Percentiles rank a stretch among this genome's conserved stretches.
Conservation (phyloP, 2,329 filamentous ascomycete genomes). For the Talaromyces pinophilus region DNA sequence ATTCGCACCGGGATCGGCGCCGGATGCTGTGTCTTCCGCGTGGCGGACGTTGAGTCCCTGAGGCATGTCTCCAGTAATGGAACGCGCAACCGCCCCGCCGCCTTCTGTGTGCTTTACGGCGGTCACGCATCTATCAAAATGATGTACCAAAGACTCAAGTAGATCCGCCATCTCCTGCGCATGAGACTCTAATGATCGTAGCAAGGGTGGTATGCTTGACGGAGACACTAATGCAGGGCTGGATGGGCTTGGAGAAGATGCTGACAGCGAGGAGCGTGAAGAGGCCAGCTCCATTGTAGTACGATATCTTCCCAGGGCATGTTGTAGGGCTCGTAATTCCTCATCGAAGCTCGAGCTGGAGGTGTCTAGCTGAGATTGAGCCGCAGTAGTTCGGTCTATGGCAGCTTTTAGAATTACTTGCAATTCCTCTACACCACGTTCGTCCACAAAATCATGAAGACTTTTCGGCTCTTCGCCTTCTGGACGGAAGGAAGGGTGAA, state of each 20-base stretch:
- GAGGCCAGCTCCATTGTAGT: slow-evolving; percentile 42
- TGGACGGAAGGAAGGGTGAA: slow-evolving; percentile 59
- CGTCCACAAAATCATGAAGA: slow-evolving; percentile 68
- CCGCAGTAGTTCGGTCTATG: slow-evolving; percentile 61
- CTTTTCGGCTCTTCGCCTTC: slow-evolving; percentile 53
- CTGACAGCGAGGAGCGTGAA: slow-evolving; percentile 39
- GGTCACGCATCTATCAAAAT: slow-evolving; percentile 91
- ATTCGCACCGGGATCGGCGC: slow-evolving; percentile 37
- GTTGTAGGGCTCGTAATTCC: slow-evolving; percentile 67
- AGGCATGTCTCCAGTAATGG: slow-evolving; percentile 63
- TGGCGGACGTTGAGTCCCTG: slow-evolving; percentile 50
- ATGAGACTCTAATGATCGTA: slow-evolving; percentile 68
- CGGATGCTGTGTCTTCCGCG: slow-evolving; percentile 36
- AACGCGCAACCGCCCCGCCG: slow-evolving; percentile 68
- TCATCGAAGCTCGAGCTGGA: slow-evolving; percentile 69
- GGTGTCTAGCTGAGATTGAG: slow-evolving; percentile 59
- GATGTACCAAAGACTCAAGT: slow-evolving; percentile 75
- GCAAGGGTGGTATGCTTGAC: slow-evolving; percentile 53
- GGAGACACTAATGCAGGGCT: slow-evolving; percentile 38
- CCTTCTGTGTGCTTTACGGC: slow-evolving; percentile 89
- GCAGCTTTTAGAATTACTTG: slow-evolving; percentile 58
- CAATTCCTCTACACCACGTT: slow-evolving; percentile 60
- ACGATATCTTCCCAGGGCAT: slow-evolving; percentile 52
- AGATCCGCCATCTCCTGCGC: slow-evolving; percentile 81
- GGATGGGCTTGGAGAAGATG: slow-evolving; percentile 35